These are phyloP conservation scores for Chrysoporthe cubensis DNA, from an alignment of 2,329 filamentous ascomycete species.

Conservation along the genomic window DNA sequence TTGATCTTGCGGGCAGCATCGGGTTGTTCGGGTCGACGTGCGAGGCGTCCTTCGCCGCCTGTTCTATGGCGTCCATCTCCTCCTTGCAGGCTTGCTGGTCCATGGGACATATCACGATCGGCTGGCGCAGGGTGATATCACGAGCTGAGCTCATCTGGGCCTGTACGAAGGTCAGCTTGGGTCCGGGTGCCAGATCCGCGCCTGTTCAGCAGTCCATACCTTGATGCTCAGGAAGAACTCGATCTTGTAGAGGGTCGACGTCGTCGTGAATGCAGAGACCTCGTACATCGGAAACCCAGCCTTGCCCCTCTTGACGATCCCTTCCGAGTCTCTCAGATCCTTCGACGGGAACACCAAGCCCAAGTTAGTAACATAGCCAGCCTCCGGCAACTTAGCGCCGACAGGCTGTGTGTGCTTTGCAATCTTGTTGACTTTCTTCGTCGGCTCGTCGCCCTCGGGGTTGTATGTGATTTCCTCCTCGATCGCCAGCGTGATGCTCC, in stretches of 20 bases:
- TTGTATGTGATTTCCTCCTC: constrained; percentile 99
- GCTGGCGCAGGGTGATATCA: constrained; percentile 87
- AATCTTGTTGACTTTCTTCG: constrained; percentile 84
- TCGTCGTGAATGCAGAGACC: constrained; percentile 89
- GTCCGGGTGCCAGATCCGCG: not conserved
- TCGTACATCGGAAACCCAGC: constrained; percentile 88
- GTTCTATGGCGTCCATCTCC: constrained; percentile 98
- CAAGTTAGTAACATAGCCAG: constrained; percentile 90
- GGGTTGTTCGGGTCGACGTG: constrained; percentile 88
- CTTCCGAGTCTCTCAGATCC: constrained; percentile 84
- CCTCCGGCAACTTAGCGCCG: constrained; percentile 83
- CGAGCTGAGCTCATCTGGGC: constrained; percentile 84
- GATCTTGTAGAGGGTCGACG: constrained; percentile 94
- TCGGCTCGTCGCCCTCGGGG: constrained; percentile 93
- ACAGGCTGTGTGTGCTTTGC: constrained; percentile 82
- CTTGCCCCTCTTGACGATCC: constrained; percentile 82
- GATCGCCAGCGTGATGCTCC: constrained; percentile 90
- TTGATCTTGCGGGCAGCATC: constrained; percentile 84
- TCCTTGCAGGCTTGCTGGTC: constrained; percentile 96
- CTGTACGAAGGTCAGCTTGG: constrained; percentile 49
- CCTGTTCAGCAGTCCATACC: constrained; percentile 52
- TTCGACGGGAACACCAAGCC: constrained; percentile 89
- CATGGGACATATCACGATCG: constrained; percentile 93
- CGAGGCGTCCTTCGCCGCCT: constrained; percentile 90
- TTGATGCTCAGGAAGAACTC: constrained; percentile 96